Evolutionary conservation across 148 eudicot species (phyloP).

Genomic region (Chenopodium suecicum): DNA sequence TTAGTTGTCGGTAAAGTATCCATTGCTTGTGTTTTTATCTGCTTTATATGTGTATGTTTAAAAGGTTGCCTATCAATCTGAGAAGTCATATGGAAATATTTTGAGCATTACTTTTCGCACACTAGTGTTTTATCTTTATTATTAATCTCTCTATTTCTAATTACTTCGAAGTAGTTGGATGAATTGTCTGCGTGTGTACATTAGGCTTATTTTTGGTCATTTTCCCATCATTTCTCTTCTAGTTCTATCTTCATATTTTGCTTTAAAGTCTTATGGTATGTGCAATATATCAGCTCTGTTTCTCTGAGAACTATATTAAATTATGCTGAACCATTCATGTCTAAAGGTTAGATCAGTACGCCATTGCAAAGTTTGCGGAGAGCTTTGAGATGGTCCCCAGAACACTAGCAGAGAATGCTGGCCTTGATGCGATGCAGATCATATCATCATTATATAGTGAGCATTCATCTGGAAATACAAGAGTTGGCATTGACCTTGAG

Average conservation of each 20-base stretch:
- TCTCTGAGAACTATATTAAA: background rate
- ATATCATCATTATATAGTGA: conserved; percentile 87
- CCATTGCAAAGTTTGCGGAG: conserved; percentile 87
- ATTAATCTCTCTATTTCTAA: background rate
- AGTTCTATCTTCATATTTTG: background rate
- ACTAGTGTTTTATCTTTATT: background rate
- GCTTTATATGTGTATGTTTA: background rate
- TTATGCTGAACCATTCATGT: background rate
- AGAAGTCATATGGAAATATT: background rate
- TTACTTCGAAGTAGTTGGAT: background rate
- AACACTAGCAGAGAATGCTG: conserved; percentile 92
- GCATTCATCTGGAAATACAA: conserved; percentile 78
- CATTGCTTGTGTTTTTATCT: background rate
- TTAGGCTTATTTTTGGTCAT: background rate
- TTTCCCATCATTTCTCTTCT: background rate
- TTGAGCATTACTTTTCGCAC: background rate
- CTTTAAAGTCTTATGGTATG: background rate
- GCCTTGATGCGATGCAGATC: conserved; percentile 90
- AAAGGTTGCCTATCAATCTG: background rate
- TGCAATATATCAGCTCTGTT: background rate
- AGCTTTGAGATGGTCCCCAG: conserved; percentile 96
- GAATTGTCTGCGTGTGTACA: background rate
- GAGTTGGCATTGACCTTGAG: conserved; percentile 85
- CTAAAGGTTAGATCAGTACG: conserved; percentile 90
- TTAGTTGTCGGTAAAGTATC: background rate